Evolutionary conservation across 2,329 filamentous ascomycete species (phyloP).

Genomic region (Cryphonectria radicalis): DNA sequence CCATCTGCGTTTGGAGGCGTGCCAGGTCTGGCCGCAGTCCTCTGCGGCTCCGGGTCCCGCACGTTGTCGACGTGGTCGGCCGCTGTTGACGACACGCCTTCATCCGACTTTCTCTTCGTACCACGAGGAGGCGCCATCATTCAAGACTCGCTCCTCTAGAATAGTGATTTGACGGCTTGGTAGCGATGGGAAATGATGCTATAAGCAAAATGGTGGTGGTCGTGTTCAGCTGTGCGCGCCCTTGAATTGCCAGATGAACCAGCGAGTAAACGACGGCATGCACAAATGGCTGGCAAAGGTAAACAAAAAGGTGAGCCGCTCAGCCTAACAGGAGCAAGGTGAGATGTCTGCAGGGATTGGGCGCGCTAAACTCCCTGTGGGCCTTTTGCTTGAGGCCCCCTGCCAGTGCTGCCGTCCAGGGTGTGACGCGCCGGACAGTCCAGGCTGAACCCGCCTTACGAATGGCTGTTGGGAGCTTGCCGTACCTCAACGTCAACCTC

Average conservation of each 20-base stretch:
- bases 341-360: constrained; percentile 6
- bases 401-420: constrained; percentile 18
- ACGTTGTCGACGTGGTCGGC: constrained; percentile 33
- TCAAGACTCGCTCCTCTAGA: constrained; percentile 35
- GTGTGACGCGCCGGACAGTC: constrained; percentile 19
- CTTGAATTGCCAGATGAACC: background rate
- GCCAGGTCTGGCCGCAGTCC: constrained; percentile 40
- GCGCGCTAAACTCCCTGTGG: constrained; percentile 7
- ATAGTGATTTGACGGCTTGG: background rate
- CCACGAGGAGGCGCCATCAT: constrained; percentile 54
- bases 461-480: constrained; percentile 18
- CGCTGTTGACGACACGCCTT: constrained; percentile 35
- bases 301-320: constrained; percentile 30
- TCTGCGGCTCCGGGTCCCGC: constrained; percentile 34
- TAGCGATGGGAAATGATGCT: background rate
- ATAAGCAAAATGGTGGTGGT: background rate
- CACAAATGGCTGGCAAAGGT: constrained; percentile 21
- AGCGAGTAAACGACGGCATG: background rate
- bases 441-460: constrained; percentile 34
- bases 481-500: constrained; percentile 15
- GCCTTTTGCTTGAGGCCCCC: background rate
- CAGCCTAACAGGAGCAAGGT: too few species aligned
- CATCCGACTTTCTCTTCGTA: constrained; percentile 51
- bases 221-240: background rate
- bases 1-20: constrained; percentile 51